Evolutionary conservation across 345 rosid genomes (phyloP).

Genomic region (Pugionium dolabratum): DNA sequence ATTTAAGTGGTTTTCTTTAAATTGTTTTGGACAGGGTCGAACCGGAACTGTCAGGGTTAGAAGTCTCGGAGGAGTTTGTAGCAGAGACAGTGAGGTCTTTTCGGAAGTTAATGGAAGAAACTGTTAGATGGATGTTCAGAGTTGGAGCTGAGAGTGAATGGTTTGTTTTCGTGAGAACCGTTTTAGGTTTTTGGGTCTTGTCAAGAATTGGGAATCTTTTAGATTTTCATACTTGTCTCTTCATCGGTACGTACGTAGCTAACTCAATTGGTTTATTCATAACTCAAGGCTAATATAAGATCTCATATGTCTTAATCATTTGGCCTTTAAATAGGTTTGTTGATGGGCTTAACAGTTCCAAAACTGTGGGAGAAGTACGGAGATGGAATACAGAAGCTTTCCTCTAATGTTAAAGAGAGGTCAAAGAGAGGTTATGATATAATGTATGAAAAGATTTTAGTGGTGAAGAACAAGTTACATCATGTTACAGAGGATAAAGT

Average conservation of each 20-base stretch:
- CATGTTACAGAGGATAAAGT: slow-evolving; percentile 6
- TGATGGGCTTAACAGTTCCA: slow-evolving; percentile 19
- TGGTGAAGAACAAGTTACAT: slow-evolving; percentile 17
- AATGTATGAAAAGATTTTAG: slow-evolving; percentile 18
- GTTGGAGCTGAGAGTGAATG: slow-evolving; percentile 45
- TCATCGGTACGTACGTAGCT: slow-evolving; percentile 23
- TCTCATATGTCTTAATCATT: neutral
- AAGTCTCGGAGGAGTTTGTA: slow-evolving; percentile 42
- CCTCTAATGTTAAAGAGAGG: neutral
- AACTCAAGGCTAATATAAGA: neutral
- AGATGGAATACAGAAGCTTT: slow-evolving; percentile 17
- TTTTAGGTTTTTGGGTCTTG: slow-evolving; percentile 39
- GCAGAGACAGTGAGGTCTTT: slow-evolving; percentile 36
- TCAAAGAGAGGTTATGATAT: slow-evolving; percentile 5
- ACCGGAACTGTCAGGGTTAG: slow-evolving; percentile 44
- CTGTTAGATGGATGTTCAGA: slow-evolving; percentile 44
- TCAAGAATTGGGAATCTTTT: slow-evolving; percentile 30
- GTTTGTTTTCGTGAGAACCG: slow-evolving; percentile 38
- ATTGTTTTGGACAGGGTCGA: slow-evolving; percentile 45
- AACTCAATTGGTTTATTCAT: neutral
- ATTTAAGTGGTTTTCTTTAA: neutral
- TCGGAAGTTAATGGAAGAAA: slow-evolving; percentile 36
- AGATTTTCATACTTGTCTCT: slow-evolving; percentile 21
- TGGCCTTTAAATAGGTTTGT: slow-evolving; percentile 11
- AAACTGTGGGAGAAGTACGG: slow-evolving; percentile 22